A percentile compares a stretch with the other conserved stretches of the same genome.
phyloP scores from a whole-genome alignment of 805 yeast species.

The Hanseniaspora nectarophila region DNA sequence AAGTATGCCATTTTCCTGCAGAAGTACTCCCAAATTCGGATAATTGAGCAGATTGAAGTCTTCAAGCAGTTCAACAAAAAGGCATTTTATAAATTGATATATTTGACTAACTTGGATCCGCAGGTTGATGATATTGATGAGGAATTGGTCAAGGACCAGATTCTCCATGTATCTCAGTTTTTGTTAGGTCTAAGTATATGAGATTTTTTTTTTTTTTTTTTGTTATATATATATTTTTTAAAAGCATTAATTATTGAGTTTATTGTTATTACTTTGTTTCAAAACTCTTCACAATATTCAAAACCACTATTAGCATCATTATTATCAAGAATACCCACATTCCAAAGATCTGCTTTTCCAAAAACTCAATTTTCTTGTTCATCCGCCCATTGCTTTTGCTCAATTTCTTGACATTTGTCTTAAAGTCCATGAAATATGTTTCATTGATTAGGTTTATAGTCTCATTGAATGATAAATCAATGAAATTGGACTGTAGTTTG shows the following conservation, averaged over 20 bases:
- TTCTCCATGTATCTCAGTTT: slow-evolving; percentile 3
- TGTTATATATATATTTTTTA: neutral
- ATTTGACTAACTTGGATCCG: slow-evolving; percentile 15
- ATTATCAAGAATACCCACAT: neutral
- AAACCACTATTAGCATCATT: neutral
- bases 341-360: neutral
- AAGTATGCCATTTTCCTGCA: slow-evolving; percentile 17
- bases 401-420: neutral
- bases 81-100: slow-evolving; percentile 19
- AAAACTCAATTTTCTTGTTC: neutral
- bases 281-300: neutral
- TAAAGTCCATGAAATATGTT: neutral
- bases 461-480: slow-evolving; percentile 10
- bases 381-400: neutral
- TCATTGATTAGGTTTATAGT: slow-evolving; percentile 9
- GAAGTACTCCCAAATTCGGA: slow-evolving; percentile 20
- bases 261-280: neutral
- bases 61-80: slow-evolving; percentile 19
- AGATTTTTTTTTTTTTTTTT: neutral
- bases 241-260: neutral
- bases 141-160: slow-evolving; percentile 3
- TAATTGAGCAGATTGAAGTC: slow-evolving; percentile 15
- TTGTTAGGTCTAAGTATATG: neutral
- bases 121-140: slow-evolving; percentile 1
- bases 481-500: slow-evolving; percentile 7